Evolutionary conservation across 2,329 filamentous ascomycete species (phyloP), one percentile per base, ranked within the genome.

Genomic region (Chalaropsis thielavioides): DNA sequence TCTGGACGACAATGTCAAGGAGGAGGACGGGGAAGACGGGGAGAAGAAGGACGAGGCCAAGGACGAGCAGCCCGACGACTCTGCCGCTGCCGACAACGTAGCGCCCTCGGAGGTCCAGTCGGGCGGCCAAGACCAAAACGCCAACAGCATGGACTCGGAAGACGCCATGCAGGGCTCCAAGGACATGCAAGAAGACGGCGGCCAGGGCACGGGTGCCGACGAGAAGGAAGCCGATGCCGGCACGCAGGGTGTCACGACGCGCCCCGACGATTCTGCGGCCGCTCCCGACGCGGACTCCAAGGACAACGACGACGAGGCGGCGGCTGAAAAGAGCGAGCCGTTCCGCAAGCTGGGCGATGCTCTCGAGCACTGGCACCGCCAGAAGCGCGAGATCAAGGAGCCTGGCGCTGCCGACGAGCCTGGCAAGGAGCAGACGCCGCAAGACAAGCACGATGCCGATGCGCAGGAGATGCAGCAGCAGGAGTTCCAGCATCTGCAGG

Each of bases 331-430:
- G 46, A 75, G 79, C 58, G 84, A 94, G 69, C 89, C 91, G 0
- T 96, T 96, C 80, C 94, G 94, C 76, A 95, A 96, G 72, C 83
- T 99, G 38, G 94, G 94, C 24, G 91, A 99, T 76, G 88, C 90
- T 5, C 80, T 99, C 40, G 92, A 97, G 73, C 84, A 87, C 70
- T 99, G 92, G 90, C 92, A 97, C 74, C 84, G 89, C 66, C 89
- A 91, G 71, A 89, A 95, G 71, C 84, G 83, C 59, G 88, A 96
- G 68, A 97, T 99, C 70, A 78, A 82, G 72, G 78, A 83, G 64
- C 72, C 76, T 13, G 69, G 70, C 17, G 68, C 71, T 1, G 17
- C 15, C 11, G 59, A 67, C 17, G 63, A 67, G 10, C 76, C 82
- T 61, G 76, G 81, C 44, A 76, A 85, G 63, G 75, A 79, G 49